A percentile compares a stretch with the other conserved stretches of the same genome.
Evolutionary conservation across 2,329 filamentous ascomycete species (phyloP).

Genomic region (Ophiostoma australiae): DNA sequence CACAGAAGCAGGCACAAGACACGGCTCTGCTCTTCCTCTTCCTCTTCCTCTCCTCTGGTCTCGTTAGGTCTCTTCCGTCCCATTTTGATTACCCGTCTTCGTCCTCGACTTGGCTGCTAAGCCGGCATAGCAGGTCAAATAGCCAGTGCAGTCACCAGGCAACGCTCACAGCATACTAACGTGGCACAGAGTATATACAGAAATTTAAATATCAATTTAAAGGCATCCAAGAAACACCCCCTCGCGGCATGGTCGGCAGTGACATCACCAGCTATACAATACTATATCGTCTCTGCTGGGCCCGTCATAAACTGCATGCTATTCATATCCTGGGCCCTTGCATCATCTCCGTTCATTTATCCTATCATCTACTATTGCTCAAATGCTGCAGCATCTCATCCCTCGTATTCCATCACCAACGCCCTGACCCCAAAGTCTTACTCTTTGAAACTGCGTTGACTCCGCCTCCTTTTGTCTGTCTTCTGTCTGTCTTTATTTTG

Average conservation of each 20-base stretch:
- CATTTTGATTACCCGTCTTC: not conserved
- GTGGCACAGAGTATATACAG: too few species aligned
- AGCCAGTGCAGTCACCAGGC: not conserved
- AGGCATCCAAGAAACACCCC: not conserved
- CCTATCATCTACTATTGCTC: not conserved
- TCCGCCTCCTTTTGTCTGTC: slow-evolving; percentile 1
- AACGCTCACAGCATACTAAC: not conserved
- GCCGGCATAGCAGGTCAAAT: not conserved
- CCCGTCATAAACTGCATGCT: too few species aligned
- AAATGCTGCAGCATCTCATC: not conserved
- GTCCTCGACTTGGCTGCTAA: not conserved
- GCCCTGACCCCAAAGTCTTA: not conserved
- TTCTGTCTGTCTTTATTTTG: not conserved
- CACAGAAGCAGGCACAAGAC: not conserved
- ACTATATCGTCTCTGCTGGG: too few species aligned
- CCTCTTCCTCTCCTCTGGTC: too few species aligned
- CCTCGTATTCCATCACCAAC: not conserved
- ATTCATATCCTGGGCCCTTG: not conserved
- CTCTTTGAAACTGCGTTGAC: not conserved
- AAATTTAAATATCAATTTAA: not conserved
- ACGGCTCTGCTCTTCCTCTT: not conserved
- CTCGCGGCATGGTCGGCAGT: not conserved
- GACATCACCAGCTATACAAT: not conserved
- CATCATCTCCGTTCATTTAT: not conserved
- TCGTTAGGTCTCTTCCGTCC: too few species aligned